Base-by-base conservation (phyloP, 495 filamentous ascomycete genomes). In the Neurospora cerealis region DNA sequence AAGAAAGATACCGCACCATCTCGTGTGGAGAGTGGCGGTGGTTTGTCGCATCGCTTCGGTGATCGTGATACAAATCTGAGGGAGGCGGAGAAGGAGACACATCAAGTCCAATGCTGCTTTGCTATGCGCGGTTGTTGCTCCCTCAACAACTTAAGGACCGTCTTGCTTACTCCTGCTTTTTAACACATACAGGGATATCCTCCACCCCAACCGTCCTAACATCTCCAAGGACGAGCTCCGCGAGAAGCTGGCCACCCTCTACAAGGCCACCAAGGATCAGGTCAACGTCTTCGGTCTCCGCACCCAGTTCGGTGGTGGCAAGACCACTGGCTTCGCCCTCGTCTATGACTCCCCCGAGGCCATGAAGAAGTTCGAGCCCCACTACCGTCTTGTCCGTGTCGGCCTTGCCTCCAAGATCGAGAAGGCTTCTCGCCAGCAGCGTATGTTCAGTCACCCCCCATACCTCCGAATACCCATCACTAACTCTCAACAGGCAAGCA, bases 341-440 rank as follows among this genome's bases (percentile, higher is more conserved):
- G 89, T 99, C 87, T 99, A 99, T 89, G 96, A 99, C 84, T 95
- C 92, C 78, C 86, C 88, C 78, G 96, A 98, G 89, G 93, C 93
- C 79, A 89, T 98, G 90, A 98, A 98, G 93, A 97, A 98, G 87
- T 99, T 98, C 86, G 96, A 99, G 92, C 96, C 96, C 79, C 92
- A 92, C 86, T 98, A 97, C 91, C 90, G 96, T 83, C 89, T 97
- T 74, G 90, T 98, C 85, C 90, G 96, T 79, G 91, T 96, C 83
- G 96, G 96, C 80, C 88, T 91, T 75, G 95, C 93, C 76, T 85
- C 82, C 80, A 98, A 98, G 93, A 88, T 94, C 83, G 96, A 99
- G 91, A 93, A 93, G 87, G 88, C 96, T 77, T 93, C 90, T 87
- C 90, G 96, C 88, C 96, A 99, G 87, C 96, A 99, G 85, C 94